Conservation (phyloP, 805 yeast genomes). For the Debaryomyces hansenii region DNA sequence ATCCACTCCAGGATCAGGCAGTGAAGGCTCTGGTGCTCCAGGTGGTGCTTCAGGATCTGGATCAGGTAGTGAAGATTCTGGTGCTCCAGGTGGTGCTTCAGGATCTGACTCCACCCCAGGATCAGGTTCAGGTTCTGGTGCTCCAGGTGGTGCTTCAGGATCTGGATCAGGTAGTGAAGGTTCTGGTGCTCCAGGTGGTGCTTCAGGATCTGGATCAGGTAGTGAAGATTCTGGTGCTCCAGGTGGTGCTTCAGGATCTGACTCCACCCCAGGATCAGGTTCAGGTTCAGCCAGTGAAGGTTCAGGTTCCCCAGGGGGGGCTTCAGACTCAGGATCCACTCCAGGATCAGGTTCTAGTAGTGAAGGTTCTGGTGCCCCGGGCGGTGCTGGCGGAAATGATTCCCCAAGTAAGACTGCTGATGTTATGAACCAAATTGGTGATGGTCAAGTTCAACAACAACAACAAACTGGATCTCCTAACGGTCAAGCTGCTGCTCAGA, state of each 20-base stretch:
- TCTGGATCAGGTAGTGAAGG: background rate
- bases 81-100: background rate
- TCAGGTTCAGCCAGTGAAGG: background rate
- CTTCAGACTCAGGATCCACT: background rate
- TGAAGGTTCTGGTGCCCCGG: background rate
- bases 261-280: constrained; percentile 25
- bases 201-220: background rate
- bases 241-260: background rate
- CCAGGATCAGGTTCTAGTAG: background rate
- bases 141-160: background rate
- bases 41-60: background rate
- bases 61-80: background rate
- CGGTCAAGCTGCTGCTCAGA: constrained; percentile 11
- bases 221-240: background rate
- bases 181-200: background rate
- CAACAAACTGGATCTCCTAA: constrained; percentile 27
- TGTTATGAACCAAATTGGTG: constrained; percentile 33
- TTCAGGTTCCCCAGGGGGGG: background rate
- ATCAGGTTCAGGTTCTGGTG: background rate
- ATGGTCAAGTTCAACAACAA: constrained; percentile 39
- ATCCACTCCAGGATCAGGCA: background rate
- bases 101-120: too few relatives aligned
- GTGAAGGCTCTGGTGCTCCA: background rate
- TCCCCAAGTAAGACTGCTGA: constrained; percentile 10
- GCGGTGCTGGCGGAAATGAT: background rate